Conservation (phyloP, 2,329 filamentous ascomycete genomes). For the Curvularia verruculosa region DNA sequence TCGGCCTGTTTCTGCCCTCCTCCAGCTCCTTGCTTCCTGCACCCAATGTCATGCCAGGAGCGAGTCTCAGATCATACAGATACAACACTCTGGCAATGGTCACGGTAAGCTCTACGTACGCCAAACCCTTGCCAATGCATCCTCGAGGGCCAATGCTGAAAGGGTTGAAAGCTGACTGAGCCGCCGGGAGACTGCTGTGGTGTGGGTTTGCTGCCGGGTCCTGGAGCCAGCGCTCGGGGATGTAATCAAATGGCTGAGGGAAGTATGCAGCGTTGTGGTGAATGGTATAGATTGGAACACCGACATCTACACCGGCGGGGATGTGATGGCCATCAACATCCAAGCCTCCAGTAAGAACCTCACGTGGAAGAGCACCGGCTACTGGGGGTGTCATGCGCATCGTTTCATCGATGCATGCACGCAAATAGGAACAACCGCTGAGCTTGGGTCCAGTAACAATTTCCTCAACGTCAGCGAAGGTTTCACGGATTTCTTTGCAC, state of each 20-base stretch:
- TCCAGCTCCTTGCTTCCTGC: conserved; percentile 42
- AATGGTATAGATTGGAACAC: conserved; percentile 48
- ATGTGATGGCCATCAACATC: conserved; percentile 46
- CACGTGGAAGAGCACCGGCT: conserved; percentile 47
- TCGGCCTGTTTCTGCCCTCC: conserved; percentile 38
- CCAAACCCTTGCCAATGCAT: conserved; percentile 74
- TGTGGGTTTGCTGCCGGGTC: conserved; percentile 40
- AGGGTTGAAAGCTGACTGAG: conserved; percentile 74
- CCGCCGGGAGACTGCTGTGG: conserved; percentile 44
- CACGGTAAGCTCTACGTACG: conserved; percentile 70
- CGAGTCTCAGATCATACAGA: conserved; percentile 62
- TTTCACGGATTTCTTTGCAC: conserved; percentile 42
- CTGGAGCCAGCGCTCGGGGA: conserved; percentile 48
- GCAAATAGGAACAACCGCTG: conserved; percentile 42
- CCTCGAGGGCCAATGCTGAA: conserved; percentile 73
- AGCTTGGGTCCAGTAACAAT: conserved; percentile 46
- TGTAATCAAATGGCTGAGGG: conserved; percentile 46
- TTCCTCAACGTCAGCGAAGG: conserved; percentile 47
- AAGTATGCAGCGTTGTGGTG: conserved; percentile 50
- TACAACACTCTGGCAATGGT: conserved; percentile 67
- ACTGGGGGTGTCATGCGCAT: conserved; percentile 52
- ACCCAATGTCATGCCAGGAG: conserved; percentile 42
- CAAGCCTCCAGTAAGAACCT: conserved; percentile 47
- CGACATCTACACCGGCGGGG: conserved; percentile 46
- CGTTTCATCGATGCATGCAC: conserved; percentile 51